A percentile compares a stretch with the other conserved stretches of the same genome.
Evolutionary conservation across 2,329 filamentous ascomycete species (phyloP).

Genomic region (Didymella arachidicola): DNA sequence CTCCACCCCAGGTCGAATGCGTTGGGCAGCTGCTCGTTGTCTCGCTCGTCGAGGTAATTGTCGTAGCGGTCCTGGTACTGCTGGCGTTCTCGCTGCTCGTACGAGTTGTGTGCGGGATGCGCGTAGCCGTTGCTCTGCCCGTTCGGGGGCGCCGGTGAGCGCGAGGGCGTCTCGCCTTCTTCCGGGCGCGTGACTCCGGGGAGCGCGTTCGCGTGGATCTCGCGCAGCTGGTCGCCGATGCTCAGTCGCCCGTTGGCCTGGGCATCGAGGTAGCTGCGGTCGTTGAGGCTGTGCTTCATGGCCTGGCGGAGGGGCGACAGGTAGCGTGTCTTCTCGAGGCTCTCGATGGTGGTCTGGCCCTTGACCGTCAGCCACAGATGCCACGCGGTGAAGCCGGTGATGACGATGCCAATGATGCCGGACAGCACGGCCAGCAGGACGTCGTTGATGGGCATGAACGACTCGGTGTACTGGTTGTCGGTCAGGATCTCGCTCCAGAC

Average conservation of each 20-base stretch:
- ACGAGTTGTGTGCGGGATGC: conserved; percentile 22
- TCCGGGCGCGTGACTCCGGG: conserved; percentile 82
- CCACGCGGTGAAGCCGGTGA: conserved; percentile 90
- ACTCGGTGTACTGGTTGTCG: conserved; percentile 74
- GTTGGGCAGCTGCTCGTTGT: conserved; percentile 86
- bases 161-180: conserved; percentile 73
- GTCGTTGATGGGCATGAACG: conserved; percentile 86
- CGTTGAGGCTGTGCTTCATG: conserved; percentile 68
- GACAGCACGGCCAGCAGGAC: conserved; percentile 86
- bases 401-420: conserved; percentile 88
- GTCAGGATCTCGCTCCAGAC: conserved; percentile 82
- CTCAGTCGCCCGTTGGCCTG: conserved; percentile 51
- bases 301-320: conserved; percentile 78
- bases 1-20: conserved; percentile 91
- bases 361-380: conserved; percentile 81
- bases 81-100: conserved; percentile 66
- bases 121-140: conserved; percentile 39
- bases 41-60: conserved; percentile 87
- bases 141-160: conserved; percentile 40
- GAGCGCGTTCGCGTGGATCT: conserved; percentile 81
- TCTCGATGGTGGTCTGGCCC: conserved; percentile 94
- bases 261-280: conserved; percentile 55
- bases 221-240: conserved; percentile 74
- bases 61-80: conserved; percentile 74
- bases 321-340: conserved; percentile 93